Percentiles rank a stretch among this genome's conserved stretches.
Evolutionary conservation across 805 yeast genomes (phyloP).

Genomic region (Wickerhamiella sergipiensis): DNA sequence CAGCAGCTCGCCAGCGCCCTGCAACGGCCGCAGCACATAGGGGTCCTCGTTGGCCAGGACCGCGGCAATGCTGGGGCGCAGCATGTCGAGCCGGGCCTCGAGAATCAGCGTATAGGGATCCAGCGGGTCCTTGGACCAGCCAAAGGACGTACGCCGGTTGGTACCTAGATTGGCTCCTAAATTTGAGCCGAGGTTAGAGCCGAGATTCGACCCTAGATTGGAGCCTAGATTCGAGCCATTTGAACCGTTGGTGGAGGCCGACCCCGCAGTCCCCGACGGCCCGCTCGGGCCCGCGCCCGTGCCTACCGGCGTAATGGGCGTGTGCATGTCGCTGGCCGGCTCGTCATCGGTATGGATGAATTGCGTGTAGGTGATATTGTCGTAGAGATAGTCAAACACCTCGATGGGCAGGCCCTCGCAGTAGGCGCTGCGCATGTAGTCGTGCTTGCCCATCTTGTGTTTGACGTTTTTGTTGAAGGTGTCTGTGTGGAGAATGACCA

Average conservation of each 20-base stretch:
- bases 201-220: no score
- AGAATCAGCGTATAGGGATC: slow-evolving; percentile 28
- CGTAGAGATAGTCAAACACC: slow-evolving; percentile 41
- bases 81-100: slow-evolving; percentile 22
- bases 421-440: slow-evolving; percentile 38
- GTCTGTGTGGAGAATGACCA: slow-evolving; percentile 64
- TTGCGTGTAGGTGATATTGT: slow-evolving; percentile 49
- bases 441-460: slow-evolving; percentile 50
- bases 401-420: slow-evolving; percentile 25
- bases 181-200: no score
- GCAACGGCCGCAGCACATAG: not conserved
- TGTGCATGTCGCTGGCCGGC: not conserved
- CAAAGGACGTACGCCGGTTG: slow-evolving; percentile 27
- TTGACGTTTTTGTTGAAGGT: slow-evolving; percentile 53
- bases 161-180: no score
- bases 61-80: slow-evolving; percentile 23
- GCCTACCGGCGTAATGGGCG: slow-evolving; percentile 13
- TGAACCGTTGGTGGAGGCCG: no score
- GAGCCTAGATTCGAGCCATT: no score
- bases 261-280: no score
- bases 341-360: slow-evolving; percentile 36
- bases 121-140: slow-evolving; percentile 15
- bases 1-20: slow-evolving; percentile 1
- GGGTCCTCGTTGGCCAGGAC: slow-evolving; percentile 11
- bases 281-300: slow-evolving; percentile 18